Conservation (phyloP, 495 filamentous ascomycete species). For the Collariella sp. region DNA sequence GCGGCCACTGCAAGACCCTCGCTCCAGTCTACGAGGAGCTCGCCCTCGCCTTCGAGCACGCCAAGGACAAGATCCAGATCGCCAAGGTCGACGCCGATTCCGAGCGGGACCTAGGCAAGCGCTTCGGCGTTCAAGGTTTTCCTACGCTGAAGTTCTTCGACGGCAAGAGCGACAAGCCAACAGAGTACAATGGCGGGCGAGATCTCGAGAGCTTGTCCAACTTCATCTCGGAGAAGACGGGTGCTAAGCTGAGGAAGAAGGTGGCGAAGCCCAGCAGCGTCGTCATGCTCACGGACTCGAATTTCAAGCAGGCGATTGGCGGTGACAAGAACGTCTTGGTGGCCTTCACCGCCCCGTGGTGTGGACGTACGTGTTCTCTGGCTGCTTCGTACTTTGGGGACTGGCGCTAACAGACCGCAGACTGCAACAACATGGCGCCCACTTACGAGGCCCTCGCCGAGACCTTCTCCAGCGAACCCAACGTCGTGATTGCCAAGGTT, state of each 20-base stretch:
- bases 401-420: constrained; percentile 41
- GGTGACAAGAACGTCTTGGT: constrained; percentile 85
- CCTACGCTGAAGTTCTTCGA: constrained; percentile 98
- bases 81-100: constrained; percentile 94
- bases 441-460: constrained; percentile 80
- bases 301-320: constrained; percentile 71
- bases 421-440: constrained; percentile 93
- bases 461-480: constrained; percentile 68
- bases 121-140: constrained; percentile 87
- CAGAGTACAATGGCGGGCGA: constrained; percentile 76
- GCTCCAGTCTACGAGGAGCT: constrained; percentile 93
- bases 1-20: constrained; percentile 94
- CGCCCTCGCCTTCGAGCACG: constrained; percentile 59
- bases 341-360: constrained; percentile 95
- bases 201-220: constrained; percentile 76
- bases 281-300: constrained; percentile 66
- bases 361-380: constrained; percentile 72
- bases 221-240: constrained; percentile 86
- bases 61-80: constrained; percentile 76
- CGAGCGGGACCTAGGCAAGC: constrained; percentile 71
- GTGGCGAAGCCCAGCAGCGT: constrained; percentile 59
- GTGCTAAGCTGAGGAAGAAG: constrained; percentile 65
- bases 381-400: neutral
- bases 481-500: constrained; percentile 84
- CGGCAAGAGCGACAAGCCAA: constrained; percentile 82